Base-by-base conservation (phyloP, 768 basidiomycete species). In the Myochromella boudieri region DNA sequence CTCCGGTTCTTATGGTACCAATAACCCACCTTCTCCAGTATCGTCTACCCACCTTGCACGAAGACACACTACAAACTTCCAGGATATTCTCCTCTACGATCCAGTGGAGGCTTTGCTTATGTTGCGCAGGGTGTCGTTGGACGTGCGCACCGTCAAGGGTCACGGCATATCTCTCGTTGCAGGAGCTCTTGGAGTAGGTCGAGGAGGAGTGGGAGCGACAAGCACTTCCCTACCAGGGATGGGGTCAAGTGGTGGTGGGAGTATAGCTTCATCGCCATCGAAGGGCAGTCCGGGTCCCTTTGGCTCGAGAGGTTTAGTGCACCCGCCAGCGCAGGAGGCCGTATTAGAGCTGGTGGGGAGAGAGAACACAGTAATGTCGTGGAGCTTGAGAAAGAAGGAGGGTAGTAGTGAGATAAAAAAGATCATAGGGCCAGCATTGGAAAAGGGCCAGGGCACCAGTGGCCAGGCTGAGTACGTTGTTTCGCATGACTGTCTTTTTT, bases 61-160 rank as follows among this genome's bases (percentile, higher is more conserved):
- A 31, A 66, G 59, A 5, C 61, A 68, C 14, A 67, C 70, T 10
- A 61, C 62, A 15, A 80, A 81, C 48, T 78, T 74, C 53, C 85
- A 85, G 59, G 86, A 90, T 47, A 50, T 87, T 3, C 71, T 89
- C 14, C 56, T 88, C 2, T 87, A 90, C 55, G 84, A 89, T 56
- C 79, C 84, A 0, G 63, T 62, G 0, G 78, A 80, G 31, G 77
- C 78, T 0, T 64, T 74, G 3, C 68, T 89, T 17, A 76, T 78
- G 0, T 64, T 88, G 36, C 70, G 81, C 20, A 66, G 85, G 1
- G 61, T 87, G 37, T 63, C 65, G 2, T 46, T 84, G 4, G 79
- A 83, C 27, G 58, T 67, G 37, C 57, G 48, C 27, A 49, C 58
- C n/a, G 24, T 37, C 10, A 60, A 33, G 54, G 66, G 54, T 36